phyloP scores from a whole-genome alignment of 257 asterid species.

The Solanum megistacrolobum region DNA sequence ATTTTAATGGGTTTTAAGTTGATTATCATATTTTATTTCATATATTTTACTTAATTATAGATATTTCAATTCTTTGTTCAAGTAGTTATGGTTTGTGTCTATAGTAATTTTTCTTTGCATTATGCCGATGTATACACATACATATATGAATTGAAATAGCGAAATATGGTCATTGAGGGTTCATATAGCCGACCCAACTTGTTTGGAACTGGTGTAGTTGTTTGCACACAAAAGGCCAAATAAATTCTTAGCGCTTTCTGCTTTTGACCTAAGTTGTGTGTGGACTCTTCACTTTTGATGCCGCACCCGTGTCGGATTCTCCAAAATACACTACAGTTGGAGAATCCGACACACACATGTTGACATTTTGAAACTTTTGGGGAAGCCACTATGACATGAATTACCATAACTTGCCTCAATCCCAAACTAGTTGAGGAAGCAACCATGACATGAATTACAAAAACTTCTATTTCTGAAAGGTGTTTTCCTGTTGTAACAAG shows the following conservation, averaged over 20 bases:
- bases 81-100: not conserved
- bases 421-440: not conserved
- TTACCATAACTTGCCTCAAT: not conserved
- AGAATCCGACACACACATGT: not conserved
- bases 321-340: not conserved
- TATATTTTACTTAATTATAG: not conserved
- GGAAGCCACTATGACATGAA: not conserved
- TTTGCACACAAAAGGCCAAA: not conserved
- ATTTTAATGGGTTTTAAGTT: not conserved
- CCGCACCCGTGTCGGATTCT: not conserved
- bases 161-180: not conserved
- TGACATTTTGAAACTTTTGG: not conserved
- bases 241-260: not conserved
- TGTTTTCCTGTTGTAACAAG: not conserved
- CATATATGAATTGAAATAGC: not conserved
- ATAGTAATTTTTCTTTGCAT: not conserved
- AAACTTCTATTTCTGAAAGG: not conserved
- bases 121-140: not conserved
- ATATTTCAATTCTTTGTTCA: not conserved
- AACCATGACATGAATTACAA: not conserved
- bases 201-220: not conserved
- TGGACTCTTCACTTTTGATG: not conserved
- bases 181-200: not conserved
- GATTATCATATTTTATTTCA: not conserved
- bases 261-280: not conserved